These are phyloP conservation scores for Lentinus brumalis DNA, from an alignment of 768 basidiomycete genomes.

Conservation along the genomic window DNA sequence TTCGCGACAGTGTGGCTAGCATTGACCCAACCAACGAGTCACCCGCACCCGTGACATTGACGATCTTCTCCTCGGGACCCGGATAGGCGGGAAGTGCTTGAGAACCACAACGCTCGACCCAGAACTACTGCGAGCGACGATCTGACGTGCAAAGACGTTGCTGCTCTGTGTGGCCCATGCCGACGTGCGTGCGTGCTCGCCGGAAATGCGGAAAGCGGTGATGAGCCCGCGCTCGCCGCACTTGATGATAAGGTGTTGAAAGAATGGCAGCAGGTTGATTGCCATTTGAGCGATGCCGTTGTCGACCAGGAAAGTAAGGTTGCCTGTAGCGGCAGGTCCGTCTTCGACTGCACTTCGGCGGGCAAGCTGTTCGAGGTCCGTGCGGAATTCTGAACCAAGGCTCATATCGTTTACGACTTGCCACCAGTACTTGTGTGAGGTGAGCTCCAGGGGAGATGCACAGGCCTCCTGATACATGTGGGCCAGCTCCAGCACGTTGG, in stretches of 20 bases:
- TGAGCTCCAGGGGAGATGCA: slow-evolving; percentile 48
- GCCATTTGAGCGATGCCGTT: slow-evolving; percentile 81
- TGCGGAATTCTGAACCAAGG: slow-evolving; percentile 67
- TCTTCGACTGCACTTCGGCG: slow-evolving; percentile 45
- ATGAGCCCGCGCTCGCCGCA: slow-evolving; percentile 73
- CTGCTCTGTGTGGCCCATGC: slow-evolving; percentile 55
- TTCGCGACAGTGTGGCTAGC: slow-evolving; percentile 58
- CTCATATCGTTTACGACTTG: slow-evolving; percentile 58
- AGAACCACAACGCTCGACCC: slow-evolving; percentile 57
- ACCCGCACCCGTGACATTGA: slow-evolving; percentile 90
- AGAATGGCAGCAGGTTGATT: slow-evolving; percentile 79
- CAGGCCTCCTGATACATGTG: slow-evolving; percentile 55
- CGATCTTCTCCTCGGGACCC: slow-evolving; percentile 34
- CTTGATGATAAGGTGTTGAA: slow-evolving; percentile 84
- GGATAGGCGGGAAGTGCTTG: slow-evolving; percentile 71
- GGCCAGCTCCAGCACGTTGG: slow-evolving; percentile 80
- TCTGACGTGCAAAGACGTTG: slow-evolving; percentile 45
- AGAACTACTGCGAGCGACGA: slow-evolving; percentile 52
- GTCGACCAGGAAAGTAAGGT: slow-evolving; percentile 62
- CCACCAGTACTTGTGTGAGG: slow-evolving; percentile 67
- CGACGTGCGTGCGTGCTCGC: slow-evolving; percentile 41
- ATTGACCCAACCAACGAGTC: slow-evolving; percentile 88
- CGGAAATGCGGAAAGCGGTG: slow-evolving; percentile 57
- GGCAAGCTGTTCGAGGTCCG: slow-evolving; percentile 64
- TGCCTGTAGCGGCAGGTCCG: slow-evolving; percentile 37